These are phyloP conservation scores for Ceratocystis variospora DNA, from an alignment of 2,329 filamentous ascomycete genomes.

Conservation along the genomic window DNA sequence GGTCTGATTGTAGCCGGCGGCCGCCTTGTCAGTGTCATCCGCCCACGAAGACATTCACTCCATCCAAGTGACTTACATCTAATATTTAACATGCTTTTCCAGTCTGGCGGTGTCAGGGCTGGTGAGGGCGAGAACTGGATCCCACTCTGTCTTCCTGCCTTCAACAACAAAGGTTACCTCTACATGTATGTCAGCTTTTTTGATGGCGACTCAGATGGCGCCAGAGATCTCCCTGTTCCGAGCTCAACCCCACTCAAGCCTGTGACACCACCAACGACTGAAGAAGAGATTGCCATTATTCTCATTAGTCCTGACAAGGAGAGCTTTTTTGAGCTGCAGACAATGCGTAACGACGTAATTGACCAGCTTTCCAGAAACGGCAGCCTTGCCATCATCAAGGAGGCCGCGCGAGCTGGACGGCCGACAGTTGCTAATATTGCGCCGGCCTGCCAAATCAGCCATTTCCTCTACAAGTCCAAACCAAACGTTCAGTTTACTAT, in stretches of 20 bases:
- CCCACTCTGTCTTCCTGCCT: slow-evolving; percentile 84
- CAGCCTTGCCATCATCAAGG: slow-evolving; percentile 59
- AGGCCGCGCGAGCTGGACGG: slow-evolving; percentile 57
- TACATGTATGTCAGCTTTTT: slow-evolving; percentile 99
- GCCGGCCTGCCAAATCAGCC: slow-evolving; percentile 64
- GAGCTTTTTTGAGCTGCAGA: slow-evolving; percentile 77
- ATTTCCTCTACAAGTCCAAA: slow-evolving; percentile 92
- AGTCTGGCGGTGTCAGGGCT: slow-evolving; percentile 79
- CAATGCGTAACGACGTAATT: slow-evolving; percentile 50
- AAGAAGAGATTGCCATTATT: slow-evolving; percentile 76
- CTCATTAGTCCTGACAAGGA: slow-evolving; percentile 89
- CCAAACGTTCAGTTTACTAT: slow-evolving; percentile 93
- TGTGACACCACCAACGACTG: slow-evolving; percentile 37
- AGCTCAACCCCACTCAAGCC: not conserved
- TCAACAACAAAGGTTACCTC: slow-evolving; percentile 90
- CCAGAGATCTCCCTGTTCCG: not conserved
- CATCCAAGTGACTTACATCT: slow-evolving; percentile 92
- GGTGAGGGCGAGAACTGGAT: slow-evolving; percentile 95
- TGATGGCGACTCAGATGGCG: slow-evolving; percentile 35
- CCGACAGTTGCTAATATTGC: slow-evolving; percentile 61
- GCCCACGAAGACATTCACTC: slow-evolving; percentile 85
- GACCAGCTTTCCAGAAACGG: slow-evolving; percentile 63
- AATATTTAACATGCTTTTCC: slow-evolving; percentile 99
- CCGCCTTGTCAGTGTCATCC: slow-evolving; percentile 82
- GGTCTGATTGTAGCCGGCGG: slow-evolving; percentile 87